Evolutionary conservation across 1,284 basidiomycete genomes (phyloP), one percentile per base, ranked within the genome.

Genomic region (Garcileccinum viscosum): DNA sequence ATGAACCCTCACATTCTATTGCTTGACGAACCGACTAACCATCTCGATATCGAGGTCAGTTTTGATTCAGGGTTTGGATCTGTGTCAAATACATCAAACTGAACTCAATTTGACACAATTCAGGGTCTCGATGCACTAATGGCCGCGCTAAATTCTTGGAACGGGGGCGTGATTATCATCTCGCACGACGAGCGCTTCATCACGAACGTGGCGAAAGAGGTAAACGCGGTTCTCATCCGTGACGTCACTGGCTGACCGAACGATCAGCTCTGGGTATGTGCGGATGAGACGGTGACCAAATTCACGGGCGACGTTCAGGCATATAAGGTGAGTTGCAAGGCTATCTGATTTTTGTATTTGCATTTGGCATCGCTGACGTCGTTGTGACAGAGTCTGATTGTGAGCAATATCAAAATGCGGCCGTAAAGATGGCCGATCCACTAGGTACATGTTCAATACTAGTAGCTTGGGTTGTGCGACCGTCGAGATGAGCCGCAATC

Each of bases 1-100:
- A 93, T 94, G 81, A 88, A 90, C 66, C 96, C 96, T 1, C 96
- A 98, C 77, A 89, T 98, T 71, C 81, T 98, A 71, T 84, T 98
- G 65, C 87, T 98, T 65, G 96, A 98, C 81, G 95, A 97, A 90
- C 97, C 97, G 70, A 98, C 97, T 75, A 99, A 99, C 86, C 97
- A 99, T 83, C 85, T 99, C 81, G 96, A 98, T 92, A 96, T 96
- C 72, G 94, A 95, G 86, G 90, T 90, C 73, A 69, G 81, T 61
- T 35, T 62, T 81, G 44, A 38, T 59, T 62, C 33, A 15, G 38
- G 7, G 14, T 27, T 35, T 61, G 7, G 12, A 1, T 37, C 17
- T 2, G 56, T 32, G 11, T 33, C 32, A 40, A 33, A n/a, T 22
- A 0, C 37, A n/a, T 30, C 8, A 14, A 8, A 22, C 30, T 64